These are phyloP conservation scores for Harringtonia aguacate DNA, from an alignment of 2,329 filamentous ascomycete genomes.

Conservation along the genomic window DNA sequence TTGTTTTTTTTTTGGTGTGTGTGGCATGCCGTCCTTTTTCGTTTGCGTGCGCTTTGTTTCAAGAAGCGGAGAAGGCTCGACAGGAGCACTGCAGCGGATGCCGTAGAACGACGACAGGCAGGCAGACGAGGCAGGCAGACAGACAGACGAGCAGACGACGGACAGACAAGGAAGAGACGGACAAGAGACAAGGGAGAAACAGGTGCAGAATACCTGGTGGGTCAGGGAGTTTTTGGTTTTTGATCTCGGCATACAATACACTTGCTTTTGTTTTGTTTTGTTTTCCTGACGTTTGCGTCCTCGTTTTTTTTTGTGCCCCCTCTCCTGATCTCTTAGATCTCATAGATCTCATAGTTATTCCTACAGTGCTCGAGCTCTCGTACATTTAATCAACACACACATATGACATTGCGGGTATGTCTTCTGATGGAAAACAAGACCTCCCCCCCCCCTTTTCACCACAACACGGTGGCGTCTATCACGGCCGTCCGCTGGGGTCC, in stretches of 20 bases:
- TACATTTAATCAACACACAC: neutral
- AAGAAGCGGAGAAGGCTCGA: no score
- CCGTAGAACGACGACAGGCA: no score
- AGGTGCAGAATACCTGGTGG: constrained; percentile 10
- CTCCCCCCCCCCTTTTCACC: constrained; percentile 9
- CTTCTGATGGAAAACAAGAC: no score
- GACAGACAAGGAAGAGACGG: neutral
- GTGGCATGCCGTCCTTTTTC: neutral
- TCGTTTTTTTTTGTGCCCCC: neutral
- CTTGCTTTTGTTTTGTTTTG: neutral
- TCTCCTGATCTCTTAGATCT: neutral
- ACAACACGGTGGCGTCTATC: constrained; percentile 19
- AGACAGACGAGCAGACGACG: no score
- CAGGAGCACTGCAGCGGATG: no score
- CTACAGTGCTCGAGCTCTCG: neutral
- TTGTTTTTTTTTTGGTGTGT: no score
- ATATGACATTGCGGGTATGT: no score
- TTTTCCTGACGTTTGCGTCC: neutral
- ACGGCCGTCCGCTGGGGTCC: constrained; percentile 9
- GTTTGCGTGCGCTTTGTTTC: no score
- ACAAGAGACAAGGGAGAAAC: neutral
- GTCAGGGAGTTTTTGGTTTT: constrained; percentile 4
- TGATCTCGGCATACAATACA: constrained; percentile 5
- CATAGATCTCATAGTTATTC: neutral
- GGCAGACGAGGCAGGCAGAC: neutral